A percentile compares a stretch with the other conserved stretches of the same genome.
Conservation (phyloP, 192 early-diverging fungal genomes). For the Globomyces pollinis-pini region DNA sequence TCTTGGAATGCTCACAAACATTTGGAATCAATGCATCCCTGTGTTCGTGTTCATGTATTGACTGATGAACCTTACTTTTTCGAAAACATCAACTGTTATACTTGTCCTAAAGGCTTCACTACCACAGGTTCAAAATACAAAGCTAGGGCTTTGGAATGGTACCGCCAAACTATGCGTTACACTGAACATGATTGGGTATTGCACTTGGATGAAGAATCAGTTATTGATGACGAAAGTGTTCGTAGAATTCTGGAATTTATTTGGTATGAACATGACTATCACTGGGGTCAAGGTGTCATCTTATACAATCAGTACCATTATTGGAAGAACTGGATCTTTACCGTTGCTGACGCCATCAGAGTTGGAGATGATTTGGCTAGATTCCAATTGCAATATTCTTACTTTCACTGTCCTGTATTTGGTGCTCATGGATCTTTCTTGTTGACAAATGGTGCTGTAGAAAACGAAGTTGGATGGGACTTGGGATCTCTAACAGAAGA, state of each 20-base stretch:
- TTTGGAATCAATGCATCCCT: conserved; percentile 42
- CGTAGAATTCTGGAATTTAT: conserved; percentile 44
- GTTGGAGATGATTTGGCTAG: conserved; percentile 50
- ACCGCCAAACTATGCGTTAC: conserved; percentile 45
- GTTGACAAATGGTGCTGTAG: conserved; percentile 42
- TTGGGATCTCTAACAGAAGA: conserved; percentile 47
- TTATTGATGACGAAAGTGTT: conserved; percentile 51
- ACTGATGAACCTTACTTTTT: conserved; percentile 58
- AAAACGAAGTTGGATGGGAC: conserved; percentile 51
- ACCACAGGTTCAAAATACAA: conserved; percentile 47
- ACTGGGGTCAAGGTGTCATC: conserved; percentile 49
- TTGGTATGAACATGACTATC: conserved; percentile 47
- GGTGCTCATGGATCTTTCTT: conserved; percentile 53
- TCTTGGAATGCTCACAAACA: conserved; percentile 50
- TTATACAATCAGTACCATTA: conserved; percentile 53
- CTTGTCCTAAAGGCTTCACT: conserved; percentile 40
- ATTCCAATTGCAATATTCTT: conserved; percentile 53
- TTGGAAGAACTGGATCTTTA: conserved; percentile 51
- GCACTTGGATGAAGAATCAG: conserved; percentile 51
- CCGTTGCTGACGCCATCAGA: conserved; percentile 49
- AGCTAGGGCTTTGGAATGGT: conserved; percentile 54
- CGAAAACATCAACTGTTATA: conserved; percentile 55
- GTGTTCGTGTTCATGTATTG: conserved; percentile 47
- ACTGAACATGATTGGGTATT: conserved; percentile 54
- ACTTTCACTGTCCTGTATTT: conserved; percentile 46